Evolutionary conservation across 306 rosid species (phyloP).

Genomic region (Oemleria cerasiformis): DNA sequence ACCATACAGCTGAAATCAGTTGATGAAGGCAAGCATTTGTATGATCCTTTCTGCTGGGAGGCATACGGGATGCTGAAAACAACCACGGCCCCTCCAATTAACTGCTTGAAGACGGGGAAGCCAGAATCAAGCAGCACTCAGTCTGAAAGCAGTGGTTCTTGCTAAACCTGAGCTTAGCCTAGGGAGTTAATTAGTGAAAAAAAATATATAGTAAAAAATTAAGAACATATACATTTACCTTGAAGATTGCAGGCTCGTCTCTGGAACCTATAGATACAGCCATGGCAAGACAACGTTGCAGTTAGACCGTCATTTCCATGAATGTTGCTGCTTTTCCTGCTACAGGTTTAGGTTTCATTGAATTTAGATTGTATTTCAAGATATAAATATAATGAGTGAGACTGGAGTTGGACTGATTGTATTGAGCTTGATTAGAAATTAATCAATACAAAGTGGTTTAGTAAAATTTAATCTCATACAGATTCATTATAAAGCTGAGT

Average conservation of each 20-base stretch:
- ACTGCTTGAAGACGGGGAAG: constrained; percentile 50
- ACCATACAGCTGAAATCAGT: constrained; percentile 47
- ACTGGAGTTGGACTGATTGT: not conserved
- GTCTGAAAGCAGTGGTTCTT: constrained; percentile 35
- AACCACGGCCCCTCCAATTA: constrained; percentile 47
- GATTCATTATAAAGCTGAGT: not conserved
- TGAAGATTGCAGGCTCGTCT: not conserved
- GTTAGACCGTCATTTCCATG: not conserved
- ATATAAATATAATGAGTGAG: not conserved
- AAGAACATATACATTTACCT: not conserved
- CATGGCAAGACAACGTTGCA: not conserved
- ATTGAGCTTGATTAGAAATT: not conserved
- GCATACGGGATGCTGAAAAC: constrained; percentile 69
- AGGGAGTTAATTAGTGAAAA: not conserved
- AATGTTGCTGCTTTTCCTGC: not conserved
- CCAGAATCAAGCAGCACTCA: constrained; percentile 27
- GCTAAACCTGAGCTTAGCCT: constrained; percentile 28
- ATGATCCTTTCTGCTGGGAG: constrained; percentile 69
- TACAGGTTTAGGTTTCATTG: not conserved
- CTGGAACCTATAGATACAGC: not conserved
- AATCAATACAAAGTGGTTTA: not conserved
- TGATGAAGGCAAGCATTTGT: constrained; percentile 18
- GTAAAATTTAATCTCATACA: not conserved
- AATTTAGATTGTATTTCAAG: not conserved
- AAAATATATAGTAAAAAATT: too few species aligned